Evolutionary conservation across 2,329 filamentous ascomycete genomes (phyloP), one percentile per base, ranked within the genome.

Genomic region (Ceratocystis cubensis): DNA sequence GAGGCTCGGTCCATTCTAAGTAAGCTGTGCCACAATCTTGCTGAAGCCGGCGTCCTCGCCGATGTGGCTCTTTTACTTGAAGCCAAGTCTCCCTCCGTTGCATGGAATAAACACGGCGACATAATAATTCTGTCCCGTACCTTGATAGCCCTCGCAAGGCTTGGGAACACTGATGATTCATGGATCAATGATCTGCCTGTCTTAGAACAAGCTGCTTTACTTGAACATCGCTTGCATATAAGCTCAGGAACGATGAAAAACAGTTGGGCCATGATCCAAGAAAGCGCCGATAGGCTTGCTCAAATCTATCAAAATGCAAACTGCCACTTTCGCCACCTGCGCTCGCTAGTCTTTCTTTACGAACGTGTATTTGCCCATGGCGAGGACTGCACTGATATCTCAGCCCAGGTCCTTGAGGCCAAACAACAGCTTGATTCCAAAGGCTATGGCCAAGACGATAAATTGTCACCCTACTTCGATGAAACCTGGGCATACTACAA

Each of bases 21-120:
- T 63, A 79, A 82, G 17, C 82, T 89, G n/a, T 81, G 87, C 66
- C 80, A 82, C 17, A 81, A 80, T 65, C 78, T 88, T 71, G 78
- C 88, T 4, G 80, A 82, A 30, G 79, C 83, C 48, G 84, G 83
- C 1, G 77, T 81, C 1, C 74, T 89, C 30, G 73, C 77, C n/a
- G 73, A 75, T 1, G 78, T 89, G n/a, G 80, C 81, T 0, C 70
- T 76, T 4, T 74, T 75, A 1, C 76, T 87, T 5, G 73, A 78
- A 1, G 79, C 74, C 1, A 75, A 78, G 61, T 78, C 87, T 0
- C 76, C 86, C 0, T 72, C 73, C 1, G 72, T 76, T 3, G 80
- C 82, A 1, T 88, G 86, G 82, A 74, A 75, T n/a, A 73, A 75
- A 8, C 78, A 76, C 37, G 77, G 80, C 8, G 78, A 81, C 64